Evolutionary conservation across 2,329 filamentous ascomycete species (phyloP).

Genomic region (Trichoderma sp.): DNA sequence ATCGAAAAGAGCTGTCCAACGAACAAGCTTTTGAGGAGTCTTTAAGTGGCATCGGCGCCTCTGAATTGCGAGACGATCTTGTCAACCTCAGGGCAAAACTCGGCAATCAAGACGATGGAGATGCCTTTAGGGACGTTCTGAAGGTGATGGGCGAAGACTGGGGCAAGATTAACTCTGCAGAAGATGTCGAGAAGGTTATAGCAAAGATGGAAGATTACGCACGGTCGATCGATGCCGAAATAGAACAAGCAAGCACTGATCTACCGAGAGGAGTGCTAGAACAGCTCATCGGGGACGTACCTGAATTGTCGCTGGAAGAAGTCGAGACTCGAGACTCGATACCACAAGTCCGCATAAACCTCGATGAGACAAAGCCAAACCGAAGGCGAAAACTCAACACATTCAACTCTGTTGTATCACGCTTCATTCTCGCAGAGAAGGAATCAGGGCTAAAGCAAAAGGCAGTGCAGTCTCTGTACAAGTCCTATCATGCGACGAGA

Average conservation of each 20-base stretch:
- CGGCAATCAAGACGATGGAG: conserved; percentile 33
- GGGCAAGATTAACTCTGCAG: conserved; percentile 32
- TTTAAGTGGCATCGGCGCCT: conserved; percentile 36
- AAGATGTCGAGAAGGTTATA: conserved; percentile 37
- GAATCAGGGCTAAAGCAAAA: conserved; percentile 31
- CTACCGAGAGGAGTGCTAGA: conserved; percentile 35
- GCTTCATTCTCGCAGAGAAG: conserved; percentile 30
- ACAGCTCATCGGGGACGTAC: conserved; percentile 32
- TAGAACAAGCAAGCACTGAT: conserved; percentile 32
- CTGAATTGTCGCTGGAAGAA: conserved; percentile 27
- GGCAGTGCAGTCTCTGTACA: conserved; percentile 45
- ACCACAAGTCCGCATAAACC: conserved; percentile 35
- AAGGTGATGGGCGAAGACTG: conserved; percentile 32
- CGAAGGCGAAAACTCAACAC: conserved; percentile 39
- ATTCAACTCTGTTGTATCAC: conserved; percentile 34
- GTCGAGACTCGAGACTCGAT: conserved; percentile 20
- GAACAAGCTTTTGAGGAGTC: conserved; percentile 42
- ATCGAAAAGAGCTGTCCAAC: conserved; percentile 37
- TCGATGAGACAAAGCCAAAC: conserved; percentile 36
- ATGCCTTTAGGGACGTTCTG: conserved; percentile 37
- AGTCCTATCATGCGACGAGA: conserved; percentile 48
- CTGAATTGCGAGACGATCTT: conserved; percentile 37
- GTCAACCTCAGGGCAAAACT: conserved; percentile 40
- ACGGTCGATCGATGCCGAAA: conserved; percentile 35
- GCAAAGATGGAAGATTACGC: conserved; percentile 36